These are phyloP conservation scores for Diatrype stigma DNA, from an alignment of 2,329 filamentous ascomycete genomes.

Conservation along the genomic window DNA sequence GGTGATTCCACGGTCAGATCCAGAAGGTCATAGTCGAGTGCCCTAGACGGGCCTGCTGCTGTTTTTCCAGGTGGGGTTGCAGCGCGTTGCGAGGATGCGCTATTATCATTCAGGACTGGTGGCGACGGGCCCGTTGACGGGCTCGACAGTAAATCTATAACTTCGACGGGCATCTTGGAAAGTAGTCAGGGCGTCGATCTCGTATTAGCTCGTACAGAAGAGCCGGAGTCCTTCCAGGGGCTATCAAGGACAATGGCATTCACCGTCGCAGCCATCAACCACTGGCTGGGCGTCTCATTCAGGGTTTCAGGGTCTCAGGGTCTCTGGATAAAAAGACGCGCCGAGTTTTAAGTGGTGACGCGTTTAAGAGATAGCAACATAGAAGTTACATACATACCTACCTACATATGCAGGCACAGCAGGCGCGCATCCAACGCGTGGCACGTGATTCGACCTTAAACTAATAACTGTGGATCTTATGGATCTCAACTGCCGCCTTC, in stretches of 20 bases:
- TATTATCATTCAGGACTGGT: slow-evolving; percentile 2
- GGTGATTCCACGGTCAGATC: slow-evolving; percentile 4
- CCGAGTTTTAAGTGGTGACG: not conserved
- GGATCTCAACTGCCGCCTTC: too few relatives aligned
- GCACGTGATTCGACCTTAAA: not conserved
- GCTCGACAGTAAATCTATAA: slow-evolving; percentile 33
- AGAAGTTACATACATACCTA: too few relatives aligned
- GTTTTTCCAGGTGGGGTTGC: slow-evolving; percentile 2
- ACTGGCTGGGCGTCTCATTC: not conserved
- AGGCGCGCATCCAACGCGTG: not conserved
- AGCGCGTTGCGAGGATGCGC: not conserved
- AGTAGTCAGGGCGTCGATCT: not conserved
- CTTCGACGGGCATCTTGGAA: slow-evolving; percentile 28
- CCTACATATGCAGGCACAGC: not conserved
- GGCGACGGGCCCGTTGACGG: slow-evolving; percentile 12
- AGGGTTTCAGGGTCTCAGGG: too few relatives aligned
- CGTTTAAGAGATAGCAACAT: too few relatives aligned
- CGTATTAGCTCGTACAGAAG: not conserved
- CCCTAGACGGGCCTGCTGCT: slow-evolving; percentile 5
- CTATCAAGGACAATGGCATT: not conserved
- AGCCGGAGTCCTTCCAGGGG: not conserved
- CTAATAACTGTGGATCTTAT: not conserved
- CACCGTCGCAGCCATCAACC: not conserved
- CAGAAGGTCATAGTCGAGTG: slow-evolving; percentile 8
- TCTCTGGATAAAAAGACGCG: not conserved